Evolutionary conservation across 2,329 filamentous ascomycete species (phyloP).

Genomic region (Cladosporium sp.): DNA sequence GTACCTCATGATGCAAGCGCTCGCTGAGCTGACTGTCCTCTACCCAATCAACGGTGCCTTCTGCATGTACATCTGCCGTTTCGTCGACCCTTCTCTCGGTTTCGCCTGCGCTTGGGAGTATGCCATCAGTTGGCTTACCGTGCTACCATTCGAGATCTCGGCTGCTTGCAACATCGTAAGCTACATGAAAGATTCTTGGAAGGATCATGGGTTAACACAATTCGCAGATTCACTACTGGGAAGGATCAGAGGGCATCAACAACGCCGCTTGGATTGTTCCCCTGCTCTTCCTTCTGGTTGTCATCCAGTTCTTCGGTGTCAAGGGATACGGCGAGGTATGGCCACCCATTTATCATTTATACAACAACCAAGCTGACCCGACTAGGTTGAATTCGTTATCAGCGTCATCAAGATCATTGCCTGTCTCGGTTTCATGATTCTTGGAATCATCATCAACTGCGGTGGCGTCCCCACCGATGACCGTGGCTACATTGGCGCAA

Average conservation of each 20-base stretch:
- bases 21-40: constrained; percentile 45
- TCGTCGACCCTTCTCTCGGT: constrained; percentile 47
- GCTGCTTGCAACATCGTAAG: constrained; percentile 31
- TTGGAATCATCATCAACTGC: constrained; percentile 60
- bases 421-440: constrained; percentile 63
- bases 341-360: constrained; percentile 27
- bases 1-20: constrained; percentile 40
- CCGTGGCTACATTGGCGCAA: constrained; percentile 27
- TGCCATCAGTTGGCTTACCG: constrained; percentile 33
- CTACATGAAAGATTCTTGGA: not conserved
- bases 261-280: constrained; percentile 79
- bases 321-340: constrained; percentile 47
- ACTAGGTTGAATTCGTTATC: constrained; percentile 31
- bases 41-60: constrained; percentile 47
- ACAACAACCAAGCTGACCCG: not conserved
- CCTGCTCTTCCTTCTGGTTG: constrained; percentile 75
- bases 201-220: not conserved
- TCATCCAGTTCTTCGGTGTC: constrained; percentile 86
- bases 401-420: constrained; percentile 39
- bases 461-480: constrained; percentile 55
- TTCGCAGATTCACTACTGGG: constrained; percentile 31
- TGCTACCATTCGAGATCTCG: constrained; percentile 34
- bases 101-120: constrained; percentile 37
- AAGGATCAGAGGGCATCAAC: constrained; percentile 46
- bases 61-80: constrained; percentile 45